Evolutionary conservation across 768 basidiomycete species (phyloP), one percentile per base, ranked within the genome.

Genomic region (Calvatia gigantea): DNA sequence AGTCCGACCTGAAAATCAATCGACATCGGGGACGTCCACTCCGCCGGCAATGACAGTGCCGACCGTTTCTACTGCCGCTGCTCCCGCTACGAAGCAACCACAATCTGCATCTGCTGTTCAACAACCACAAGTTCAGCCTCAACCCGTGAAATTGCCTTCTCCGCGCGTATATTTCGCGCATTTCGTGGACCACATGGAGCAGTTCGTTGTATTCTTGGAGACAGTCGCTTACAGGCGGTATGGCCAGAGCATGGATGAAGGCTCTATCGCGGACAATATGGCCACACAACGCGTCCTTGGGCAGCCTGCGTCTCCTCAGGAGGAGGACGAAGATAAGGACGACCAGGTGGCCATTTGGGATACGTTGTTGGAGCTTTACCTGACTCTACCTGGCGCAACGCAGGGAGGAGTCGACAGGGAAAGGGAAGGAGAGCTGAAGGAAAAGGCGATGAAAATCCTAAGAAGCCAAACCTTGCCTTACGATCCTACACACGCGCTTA

Each of bases 261-360:
- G 64, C 31, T 58, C 58, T 32, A 63, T 70, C 33, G 67, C 25
- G 54, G 38, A 42, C 15, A 27, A 17, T 9, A 21, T 42, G 21
- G 52, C 49, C 45, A 54, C 54, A 39, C 45, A 56, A 38, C 3
- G 43, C 42, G 38, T 45, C 41, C 56, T 19, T 39, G 19, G 21
- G 4, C 11, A 8, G 38, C 8, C 62, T 9, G 59, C 54, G 35
- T n/a, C 49, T 37, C 44, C 49, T 27, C 57, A 73, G 2, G 82
- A 82, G 37, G 17, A 42, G 11, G 93, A 63, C 25, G 66, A 58
- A 0, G 89, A 89, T 58, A 76, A 74, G 62, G 68, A 69, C 7
- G 91, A 95, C 64, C 92, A 42, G 21, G 76, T 81, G 7, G 87
- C 94, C 0, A 86, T 98, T 2, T 98, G 95, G 95, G 97, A 96